Evolutionary conservation across 1,139 yeast species (phyloP).

Genomic region (Pichia sp.): DNA sequence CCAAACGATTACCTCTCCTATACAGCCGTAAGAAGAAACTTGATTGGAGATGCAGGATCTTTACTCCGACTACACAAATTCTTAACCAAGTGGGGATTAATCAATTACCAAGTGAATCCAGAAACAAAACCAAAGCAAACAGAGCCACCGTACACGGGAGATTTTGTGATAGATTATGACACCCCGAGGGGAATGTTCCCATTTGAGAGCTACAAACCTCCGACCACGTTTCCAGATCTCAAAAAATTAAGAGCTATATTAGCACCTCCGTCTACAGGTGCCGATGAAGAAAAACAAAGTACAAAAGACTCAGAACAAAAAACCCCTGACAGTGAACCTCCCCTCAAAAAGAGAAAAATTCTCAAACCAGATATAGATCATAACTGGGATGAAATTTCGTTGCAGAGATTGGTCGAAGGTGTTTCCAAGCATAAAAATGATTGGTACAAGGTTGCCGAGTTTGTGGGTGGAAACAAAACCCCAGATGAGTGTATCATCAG

Average conservation of each 20-base stretch:
- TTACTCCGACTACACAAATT: slow-evolving; percentile 87
- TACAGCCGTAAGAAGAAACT: slow-evolving; percentile 89
- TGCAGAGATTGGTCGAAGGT: slow-evolving; percentile 56
- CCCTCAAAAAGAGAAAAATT: slow-evolving; percentile 42
- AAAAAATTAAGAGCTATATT: slow-evolving; percentile 52
- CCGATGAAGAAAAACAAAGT: neutral
- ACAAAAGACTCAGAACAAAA: neutral
- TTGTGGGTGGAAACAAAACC: slow-evolving; percentile 58
- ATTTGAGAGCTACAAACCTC: slow-evolving; percentile 70
- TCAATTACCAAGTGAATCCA: slow-evolving; percentile 86
- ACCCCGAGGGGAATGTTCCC: slow-evolving; percentile 95
- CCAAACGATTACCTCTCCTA: slow-evolving; percentile 91
- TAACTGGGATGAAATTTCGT: slow-evolving; percentile 65
- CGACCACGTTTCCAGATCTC: slow-evolving; percentile 51
- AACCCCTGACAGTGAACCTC: slow-evolving; percentile 15
- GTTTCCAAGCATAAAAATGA: slow-evolving; percentile 56
- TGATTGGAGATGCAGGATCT: slow-evolving; percentile 95
- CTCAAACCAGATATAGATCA: slow-evolving; percentile 37
- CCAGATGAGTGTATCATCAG: slow-evolving; percentile 79
- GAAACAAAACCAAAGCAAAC: slow-evolving; percentile 61
- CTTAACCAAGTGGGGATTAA: slow-evolving; percentile 92
- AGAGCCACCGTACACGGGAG: slow-evolving; percentile 72
- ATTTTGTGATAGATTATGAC: slow-evolving; percentile 67
- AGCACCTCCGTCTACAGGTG: slow-evolving; percentile 2
- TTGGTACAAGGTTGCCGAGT: slow-evolving; percentile 71